These are phyloP conservation scores for Melaleuca alternifolia DNA, from an alignment of 345 rosid species.

Conservation along the genomic window DNA sequence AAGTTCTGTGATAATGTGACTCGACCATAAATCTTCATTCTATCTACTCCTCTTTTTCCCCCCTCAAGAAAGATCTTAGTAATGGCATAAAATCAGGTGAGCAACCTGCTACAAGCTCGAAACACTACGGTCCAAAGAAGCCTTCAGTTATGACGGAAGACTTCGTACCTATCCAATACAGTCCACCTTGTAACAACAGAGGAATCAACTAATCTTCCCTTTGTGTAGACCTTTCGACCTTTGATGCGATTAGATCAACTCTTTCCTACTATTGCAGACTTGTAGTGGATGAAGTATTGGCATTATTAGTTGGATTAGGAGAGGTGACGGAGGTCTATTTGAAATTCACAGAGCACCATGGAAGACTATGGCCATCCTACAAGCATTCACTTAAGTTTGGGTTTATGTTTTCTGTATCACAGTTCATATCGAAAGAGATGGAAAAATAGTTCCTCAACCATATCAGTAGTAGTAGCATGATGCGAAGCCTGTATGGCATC, in stretches of 20 bases:
- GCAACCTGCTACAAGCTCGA: neutral
- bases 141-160: neutral
- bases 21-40: too few species aligned
- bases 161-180: neutral
- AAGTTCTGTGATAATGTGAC: too few species aligned
- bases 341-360: neutral
- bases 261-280: neutral
- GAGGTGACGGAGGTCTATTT: rapidly evolving
- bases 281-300: neutral
- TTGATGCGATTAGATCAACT: too few species aligned
- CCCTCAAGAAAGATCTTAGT: too few species aligned
- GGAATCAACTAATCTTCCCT: neutral
- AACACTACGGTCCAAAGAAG: neutral
- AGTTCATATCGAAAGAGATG: neutral
- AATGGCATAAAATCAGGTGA: neutral
- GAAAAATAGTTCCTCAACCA: neutral
- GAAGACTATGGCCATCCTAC: neutral
- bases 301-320: neutral
- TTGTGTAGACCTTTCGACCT: too few species aligned
- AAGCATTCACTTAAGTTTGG: neutral
- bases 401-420: neutral
- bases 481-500: neutral
- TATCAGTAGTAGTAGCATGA: neutral
- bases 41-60: too few species aligned
- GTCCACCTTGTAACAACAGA: neutral